Evolutionary conservation across 768 basidiomycete species (phyloP).

Genomic region (Termitomyces sp.): DNA sequence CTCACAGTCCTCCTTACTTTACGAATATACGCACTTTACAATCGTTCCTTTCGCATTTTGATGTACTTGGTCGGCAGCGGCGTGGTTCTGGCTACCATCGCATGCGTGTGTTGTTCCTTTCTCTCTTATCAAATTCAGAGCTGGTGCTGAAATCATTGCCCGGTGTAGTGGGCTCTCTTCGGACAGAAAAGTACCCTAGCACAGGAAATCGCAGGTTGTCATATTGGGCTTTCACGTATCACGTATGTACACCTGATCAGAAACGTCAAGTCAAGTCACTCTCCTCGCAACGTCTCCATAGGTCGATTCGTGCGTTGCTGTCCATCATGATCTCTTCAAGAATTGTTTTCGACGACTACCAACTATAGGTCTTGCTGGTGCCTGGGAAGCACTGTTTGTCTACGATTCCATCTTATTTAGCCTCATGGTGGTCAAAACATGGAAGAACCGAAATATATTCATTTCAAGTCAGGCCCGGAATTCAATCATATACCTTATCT

Average conservation of each 20-base stretch:
- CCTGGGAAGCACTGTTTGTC: slow-evolving; percentile 51
- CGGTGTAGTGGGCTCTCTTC: slow-evolving; percentile 39
- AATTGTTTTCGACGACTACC: neutral
- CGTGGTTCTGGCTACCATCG: slow-evolving; percentile 19
- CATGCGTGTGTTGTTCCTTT: slow-evolving; percentile 26
- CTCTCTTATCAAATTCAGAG: neutral
- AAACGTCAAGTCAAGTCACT: neutral
- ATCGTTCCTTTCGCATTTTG: slow-evolving; percentile 33
- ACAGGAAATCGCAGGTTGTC: slow-evolving; percentile 27
- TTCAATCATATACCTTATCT: slow-evolving; percentile 38
- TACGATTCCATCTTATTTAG: slow-evolving; percentile 46
- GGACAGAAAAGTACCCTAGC: slow-evolving; percentile 27
- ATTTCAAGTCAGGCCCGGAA: slow-evolving; percentile 15
- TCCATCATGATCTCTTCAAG: neutral
- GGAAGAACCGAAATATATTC: slow-evolving; percentile 27
- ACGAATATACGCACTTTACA: slow-evolving; percentile 49
- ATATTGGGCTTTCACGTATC: slow-evolving; percentile 24
- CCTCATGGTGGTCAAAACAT: slow-evolving; percentile 44
- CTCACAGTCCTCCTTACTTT: slow-evolving; percentile 37
- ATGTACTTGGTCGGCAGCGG: slow-evolving; percentile 29
- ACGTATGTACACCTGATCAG: slow-evolving; percentile 22
- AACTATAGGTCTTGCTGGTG: slow-evolving; percentile 25
- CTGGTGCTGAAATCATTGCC: neutral
- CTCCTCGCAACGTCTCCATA: no score
- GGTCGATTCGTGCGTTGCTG: slow-evolving; percentile 11